phyloP scores from a whole-genome alignment of 768 basidiomycete species.

The Tricholoma sp. region DNA sequence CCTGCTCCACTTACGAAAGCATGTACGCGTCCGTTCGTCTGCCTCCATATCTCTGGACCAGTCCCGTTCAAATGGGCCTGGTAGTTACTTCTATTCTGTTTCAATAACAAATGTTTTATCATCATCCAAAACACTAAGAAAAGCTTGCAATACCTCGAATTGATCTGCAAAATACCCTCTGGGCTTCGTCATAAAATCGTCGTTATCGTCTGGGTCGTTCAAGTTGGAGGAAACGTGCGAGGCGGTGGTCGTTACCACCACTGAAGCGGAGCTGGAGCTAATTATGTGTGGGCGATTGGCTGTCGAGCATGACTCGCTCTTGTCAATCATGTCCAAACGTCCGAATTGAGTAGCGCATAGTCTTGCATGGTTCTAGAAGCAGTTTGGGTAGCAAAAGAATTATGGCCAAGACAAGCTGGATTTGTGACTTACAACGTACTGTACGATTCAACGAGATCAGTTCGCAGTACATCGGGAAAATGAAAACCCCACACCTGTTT shows the following conservation, averaged over 20 bases:
- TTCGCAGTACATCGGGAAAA: neutral
- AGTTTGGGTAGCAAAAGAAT: neutral
- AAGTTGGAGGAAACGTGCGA: conserved; percentile 33
- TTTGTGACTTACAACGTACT: conserved; percentile 59
- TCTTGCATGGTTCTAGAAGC: conserved; percentile 76
- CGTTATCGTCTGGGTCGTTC: conserved; percentile 30
- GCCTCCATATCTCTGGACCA: conserved; percentile 93
- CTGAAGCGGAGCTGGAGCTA: conserved; percentile 40
- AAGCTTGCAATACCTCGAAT: conserved; percentile 55
- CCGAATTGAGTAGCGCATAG: conserved; percentile 76
- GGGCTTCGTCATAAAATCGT: conserved; percentile 45
- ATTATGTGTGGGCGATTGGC: conserved; percentile 25
- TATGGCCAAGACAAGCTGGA: neutral
- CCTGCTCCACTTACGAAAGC: conserved; percentile 92
- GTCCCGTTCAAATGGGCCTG: conserved; percentile 86
- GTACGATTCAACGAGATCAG: conserved; percentile 3
- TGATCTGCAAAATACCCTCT: conserved; percentile 95
- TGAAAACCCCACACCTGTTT: conserved; percentile 60
- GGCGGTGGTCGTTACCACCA: conserved; percentile 51
- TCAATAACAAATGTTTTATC: neutral
- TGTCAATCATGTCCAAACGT: conserved; percentile 27
- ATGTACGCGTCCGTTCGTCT: conserved; percentile 76
- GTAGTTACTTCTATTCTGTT: conserved; percentile 82
- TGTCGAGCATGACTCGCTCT: conserved; percentile 11
- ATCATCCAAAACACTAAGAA: too few species aligned